Conservation (phyloP, 352 stramenopile species). For the Pythium oligandrum region DNA sequence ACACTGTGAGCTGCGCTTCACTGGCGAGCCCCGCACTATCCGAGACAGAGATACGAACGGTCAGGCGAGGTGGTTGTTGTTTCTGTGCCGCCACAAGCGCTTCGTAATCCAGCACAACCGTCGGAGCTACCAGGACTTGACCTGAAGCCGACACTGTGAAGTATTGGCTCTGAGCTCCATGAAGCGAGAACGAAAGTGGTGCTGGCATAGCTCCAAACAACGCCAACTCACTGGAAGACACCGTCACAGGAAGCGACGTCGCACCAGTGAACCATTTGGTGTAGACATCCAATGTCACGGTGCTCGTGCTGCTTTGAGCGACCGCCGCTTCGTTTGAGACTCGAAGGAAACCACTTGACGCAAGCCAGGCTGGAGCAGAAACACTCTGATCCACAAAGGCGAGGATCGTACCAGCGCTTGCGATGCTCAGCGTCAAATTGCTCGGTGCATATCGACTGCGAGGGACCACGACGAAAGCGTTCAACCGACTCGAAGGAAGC, state of each 20-base stretch:
- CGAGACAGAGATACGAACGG: constrained; percentile 20
- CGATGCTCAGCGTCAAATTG: constrained; percentile 3
- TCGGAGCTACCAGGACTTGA: constrained; percentile 17
- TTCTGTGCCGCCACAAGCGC: constrained; percentile 12
- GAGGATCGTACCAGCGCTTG: constrained; percentile 17
- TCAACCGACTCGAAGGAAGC: constrained; percentile 3
- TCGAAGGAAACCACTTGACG: constrained; percentile 4
- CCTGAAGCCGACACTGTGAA: constrained; percentile 13
- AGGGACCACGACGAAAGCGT: constrained; percentile 11
- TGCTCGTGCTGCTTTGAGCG: constrained; percentile 12
- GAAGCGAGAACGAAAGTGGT: constrained; percentile 7
- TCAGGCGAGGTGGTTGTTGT: constrained; percentile 12
- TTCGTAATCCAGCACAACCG: constrained; percentile 33
- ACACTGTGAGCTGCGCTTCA: constrained; percentile 29
- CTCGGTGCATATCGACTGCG: not conserved
- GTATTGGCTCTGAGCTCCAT: constrained; percentile 8
- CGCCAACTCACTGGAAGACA: constrained; percentile 4
- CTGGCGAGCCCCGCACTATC: constrained; percentile 32
- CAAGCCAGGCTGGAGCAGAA: constrained; percentile 13
- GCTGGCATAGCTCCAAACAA: constrained; percentile 16
- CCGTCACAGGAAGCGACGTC: constrained; percentile 4
- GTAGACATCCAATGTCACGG: constrained; percentile 17
- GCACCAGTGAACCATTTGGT: constrained; percentile 4
- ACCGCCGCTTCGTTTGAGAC: not conserved
- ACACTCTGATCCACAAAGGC: constrained; percentile 12